A percentile compares a stretch with the other conserved stretches of the same genome.
phyloP scores from a whole-genome alignment of 306 rosid genomes.

The Carpinus fangiana region DNA sequence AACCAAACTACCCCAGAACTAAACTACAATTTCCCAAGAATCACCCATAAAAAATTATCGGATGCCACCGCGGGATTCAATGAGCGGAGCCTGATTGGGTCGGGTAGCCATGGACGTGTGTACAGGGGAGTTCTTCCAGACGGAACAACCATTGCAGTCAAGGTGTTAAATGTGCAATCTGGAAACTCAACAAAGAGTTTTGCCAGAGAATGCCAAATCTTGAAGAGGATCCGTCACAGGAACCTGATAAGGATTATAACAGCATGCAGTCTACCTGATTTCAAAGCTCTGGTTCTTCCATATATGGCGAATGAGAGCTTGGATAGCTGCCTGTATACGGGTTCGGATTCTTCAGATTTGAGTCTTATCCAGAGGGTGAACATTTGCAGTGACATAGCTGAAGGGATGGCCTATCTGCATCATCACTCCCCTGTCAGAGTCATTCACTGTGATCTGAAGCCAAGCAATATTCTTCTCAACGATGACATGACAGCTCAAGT shows the following conservation, averaged over 20 bases:
- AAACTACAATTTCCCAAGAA: conserved; percentile 58
- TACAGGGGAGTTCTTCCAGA: conserved; percentile 57
- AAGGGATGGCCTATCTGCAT: conserved; percentile 80
- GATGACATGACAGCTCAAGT: conserved; percentile 75
- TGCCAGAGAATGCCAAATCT: conserved; percentile 66
- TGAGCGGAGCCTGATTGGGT: conserved; percentile 53
- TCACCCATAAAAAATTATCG: conserved; percentile 56
- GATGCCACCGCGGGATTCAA: conserved; percentile 67
- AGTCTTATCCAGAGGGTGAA: conserved; percentile 61
- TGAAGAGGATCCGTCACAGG: conserved; percentile 71
- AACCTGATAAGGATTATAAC: conserved; percentile 73
- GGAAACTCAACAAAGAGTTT: conserved; percentile 66
- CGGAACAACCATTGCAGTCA: conserved; percentile 54
- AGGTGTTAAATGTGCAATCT: conserved; percentile 62
- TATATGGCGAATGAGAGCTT: conserved; percentile 76
- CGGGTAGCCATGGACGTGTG: conserved; percentile 64
- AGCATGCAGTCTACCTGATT: conserved; percentile 73
- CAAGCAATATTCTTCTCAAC: conserved; percentile 70
- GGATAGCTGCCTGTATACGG: conserved; percentile 54
- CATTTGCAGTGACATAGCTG: conserved; percentile 76
- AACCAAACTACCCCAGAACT: conserved; percentile 43
- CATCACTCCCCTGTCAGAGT: conserved; percentile 72
- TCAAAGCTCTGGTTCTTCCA: conserved; percentile 74
- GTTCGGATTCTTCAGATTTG: conserved; percentile 51
- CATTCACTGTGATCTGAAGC: conserved; percentile 75